These are phyloP conservation scores for Lagenaria siceraria DNA, from an alignment of 306 rosid species.

Conservation along the genomic window DNA sequence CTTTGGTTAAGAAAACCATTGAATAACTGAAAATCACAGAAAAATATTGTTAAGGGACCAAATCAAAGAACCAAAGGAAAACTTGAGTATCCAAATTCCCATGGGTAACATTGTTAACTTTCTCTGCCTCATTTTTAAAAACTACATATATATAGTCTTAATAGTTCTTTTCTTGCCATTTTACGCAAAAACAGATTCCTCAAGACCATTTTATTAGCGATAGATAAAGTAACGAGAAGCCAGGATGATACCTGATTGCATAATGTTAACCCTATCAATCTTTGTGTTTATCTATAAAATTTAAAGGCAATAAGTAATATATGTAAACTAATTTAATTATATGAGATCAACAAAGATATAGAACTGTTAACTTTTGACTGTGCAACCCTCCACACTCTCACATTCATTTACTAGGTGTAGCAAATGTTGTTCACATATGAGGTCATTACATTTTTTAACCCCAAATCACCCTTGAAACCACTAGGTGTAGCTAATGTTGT, in stretches of 20 bases:
- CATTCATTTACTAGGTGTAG: neutral
- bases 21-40: conserved; percentile 7
- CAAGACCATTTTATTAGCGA: neutral
- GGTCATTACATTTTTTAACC: neutral
- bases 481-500: neutral
- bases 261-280: neutral
- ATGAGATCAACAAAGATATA: neutral
- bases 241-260: neutral
- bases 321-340: neutral
- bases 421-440: neutral
- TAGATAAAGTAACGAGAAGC: too few species aligned
- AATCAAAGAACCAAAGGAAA: conserved; percentile 9
- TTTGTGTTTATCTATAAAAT: too few species aligned
- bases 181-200: neutral
- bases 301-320: neutral
- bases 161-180: neutral
- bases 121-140: neutral
- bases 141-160: too few species aligned
- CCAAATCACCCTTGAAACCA: neutral
- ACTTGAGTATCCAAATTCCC: neutral
- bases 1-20: conserved; percentile 9
- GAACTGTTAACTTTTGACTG: neutral
- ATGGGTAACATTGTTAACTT: neutral
- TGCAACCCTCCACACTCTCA: neutral
- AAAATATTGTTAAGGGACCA: conserved; percentile 1